Evolutionary conservation across 345 rosid species (phyloP), one percentile per base, ranked within the genome.

Genomic region (Eutrema heterophyllum): DNA sequence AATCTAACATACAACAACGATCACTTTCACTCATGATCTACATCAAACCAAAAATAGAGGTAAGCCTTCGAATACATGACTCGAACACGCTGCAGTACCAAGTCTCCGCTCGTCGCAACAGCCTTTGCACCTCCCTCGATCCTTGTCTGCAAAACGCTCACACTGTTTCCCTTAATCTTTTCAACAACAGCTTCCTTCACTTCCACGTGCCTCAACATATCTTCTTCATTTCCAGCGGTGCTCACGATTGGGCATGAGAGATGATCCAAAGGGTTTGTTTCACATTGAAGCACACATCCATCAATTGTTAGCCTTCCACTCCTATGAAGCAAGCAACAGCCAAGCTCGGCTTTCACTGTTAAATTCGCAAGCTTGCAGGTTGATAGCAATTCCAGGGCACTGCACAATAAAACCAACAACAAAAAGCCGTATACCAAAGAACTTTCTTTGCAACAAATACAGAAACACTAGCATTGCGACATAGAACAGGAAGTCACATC

Each of bases 51-150:
- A 86, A 93, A 93, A 78, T 91, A 89, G 36, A 85, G 84, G 15
- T 73, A 79, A 58, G 89, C 78, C 57, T 83, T 87, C 46, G 94
- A 86, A 66, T 84, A 92, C 67, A 95, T 90, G 48, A 90, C 99
- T 35, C 97, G 84, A 54, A 95, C 99, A 64, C 85, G 92, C 81
- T 95, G 97, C 83, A 95, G 80, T 16, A 83, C 85, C 51, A 92
- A 77, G 72, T 83, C 90, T 57, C 97, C 99, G 9, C 76, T 86
- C 24, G 97, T 90, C 43, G 82, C 78, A 21, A 92, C 96, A 38
- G 99, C 96, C 80, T 86, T 87, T 6, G 94, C 92, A 44, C 99
- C 97, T 62, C 98, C 99, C 78, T 95, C 96, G 11, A 95, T 95
- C 69, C 93, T 84, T 26, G 97, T 92, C 73, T 83, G 89, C 16